Percentiles rank a stretch among this genome's conserved stretches.
Conservation (phyloP, 2,329 filamentous ascomycete genomes). For the Cadophora malorum region DNA sequence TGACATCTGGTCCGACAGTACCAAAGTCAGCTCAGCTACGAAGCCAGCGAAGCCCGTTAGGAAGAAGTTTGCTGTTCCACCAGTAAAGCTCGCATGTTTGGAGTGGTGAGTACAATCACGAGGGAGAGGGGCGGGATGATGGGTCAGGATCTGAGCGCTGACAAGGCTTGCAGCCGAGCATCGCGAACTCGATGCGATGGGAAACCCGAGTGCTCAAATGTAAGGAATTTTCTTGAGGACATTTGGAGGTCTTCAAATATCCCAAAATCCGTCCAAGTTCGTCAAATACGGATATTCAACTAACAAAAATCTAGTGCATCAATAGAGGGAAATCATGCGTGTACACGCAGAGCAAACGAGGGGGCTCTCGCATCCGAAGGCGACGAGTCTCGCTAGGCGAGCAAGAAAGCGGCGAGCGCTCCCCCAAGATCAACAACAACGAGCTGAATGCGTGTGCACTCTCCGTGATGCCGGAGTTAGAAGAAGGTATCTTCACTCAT, state of each 20-base stretch:
- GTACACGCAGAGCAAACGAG: slow-evolving; percentile 42
- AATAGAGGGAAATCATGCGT: slow-evolving; percentile 41
- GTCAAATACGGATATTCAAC: background rate
- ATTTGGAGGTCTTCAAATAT: background rate
- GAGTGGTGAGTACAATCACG: slow-evolving; percentile 50
- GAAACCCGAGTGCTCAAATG: slow-evolving; percentile 51
- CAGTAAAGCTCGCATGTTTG: slow-evolving; percentile 58
- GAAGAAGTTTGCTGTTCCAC: slow-evolving; percentile 47
- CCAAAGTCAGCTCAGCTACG: slow-evolving; percentile 16
- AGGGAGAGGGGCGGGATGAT: background rate
- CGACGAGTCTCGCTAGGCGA: slow-evolving; percentile 19
- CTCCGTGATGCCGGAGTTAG: slow-evolving; percentile 29
- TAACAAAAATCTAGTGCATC: slow-evolving; percentile 36
- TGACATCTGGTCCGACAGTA: slow-evolving; percentile 18
- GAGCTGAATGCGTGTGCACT: slow-evolving; percentile 34
- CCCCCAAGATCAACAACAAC: slow-evolving; percentile 26
- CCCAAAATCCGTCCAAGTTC: too few relatives aligned
- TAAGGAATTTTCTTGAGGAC: slow-evolving; percentile 43
- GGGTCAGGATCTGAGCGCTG: background rate
- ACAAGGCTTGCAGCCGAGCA: slow-evolving; percentile 47
- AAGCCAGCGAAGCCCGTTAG: slow-evolving; percentile 31
- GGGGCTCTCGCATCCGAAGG: slow-evolving; percentile 39
- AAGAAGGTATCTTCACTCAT: slow-evolving; percentile 30
- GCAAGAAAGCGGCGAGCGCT: slow-evolving; percentile 16
- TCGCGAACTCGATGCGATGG: slow-evolving; percentile 56